Percentiles rank a stretch among this genome's conserved stretches.
Conservation (phyloP, 805 yeast genomes). For the Kockiozyma suomiensis region DNA sequence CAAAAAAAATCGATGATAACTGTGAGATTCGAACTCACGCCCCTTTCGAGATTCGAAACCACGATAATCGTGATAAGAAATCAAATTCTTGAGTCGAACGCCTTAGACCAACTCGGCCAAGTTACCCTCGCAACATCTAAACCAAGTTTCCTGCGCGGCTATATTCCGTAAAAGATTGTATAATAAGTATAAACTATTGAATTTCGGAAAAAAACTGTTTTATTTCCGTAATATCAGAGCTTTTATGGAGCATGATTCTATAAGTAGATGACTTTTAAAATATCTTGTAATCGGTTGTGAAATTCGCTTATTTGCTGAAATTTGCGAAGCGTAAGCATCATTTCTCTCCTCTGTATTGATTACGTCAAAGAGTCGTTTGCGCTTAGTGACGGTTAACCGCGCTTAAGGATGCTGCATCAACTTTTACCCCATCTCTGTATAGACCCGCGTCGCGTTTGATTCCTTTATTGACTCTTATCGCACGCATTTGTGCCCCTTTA, state of each 20-base stretch:
- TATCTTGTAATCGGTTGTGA: too few relatives aligned
- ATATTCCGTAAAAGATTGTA: too few relatives aligned
- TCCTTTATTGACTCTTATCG: neutral
- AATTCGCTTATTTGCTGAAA: too few relatives aligned
- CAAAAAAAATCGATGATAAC: conserved; percentile 26
- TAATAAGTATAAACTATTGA: too few relatives aligned
- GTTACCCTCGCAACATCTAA: neutral
- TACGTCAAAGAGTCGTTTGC: neutral
- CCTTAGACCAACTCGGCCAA: conserved; percentile 12
- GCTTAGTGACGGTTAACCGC: neutral
- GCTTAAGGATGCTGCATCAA: neutral
- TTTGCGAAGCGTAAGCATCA: too few relatives aligned
- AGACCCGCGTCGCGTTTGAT: neutral
- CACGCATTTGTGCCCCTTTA: too few relatives aligned
- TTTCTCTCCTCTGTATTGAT: too few relatives aligned
- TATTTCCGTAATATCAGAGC: too few relatives aligned
- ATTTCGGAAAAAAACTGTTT: too few relatives aligned
- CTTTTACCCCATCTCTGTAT: too few relatives aligned
- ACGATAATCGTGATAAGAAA: conserved; percentile 27
- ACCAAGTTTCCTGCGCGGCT: neutral
- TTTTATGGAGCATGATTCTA: too few relatives aligned
- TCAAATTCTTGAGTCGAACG: conserved; percentile 34
- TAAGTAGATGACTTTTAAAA: too few relatives aligned
- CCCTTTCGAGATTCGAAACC: conserved; percentile 37
- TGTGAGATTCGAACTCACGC: conserved; percentile 36